Evolutionary conservation across 2,329 filamentous ascomycete species (phyloP).

Genomic region (Pseudogymnoascus sp.): DNA sequence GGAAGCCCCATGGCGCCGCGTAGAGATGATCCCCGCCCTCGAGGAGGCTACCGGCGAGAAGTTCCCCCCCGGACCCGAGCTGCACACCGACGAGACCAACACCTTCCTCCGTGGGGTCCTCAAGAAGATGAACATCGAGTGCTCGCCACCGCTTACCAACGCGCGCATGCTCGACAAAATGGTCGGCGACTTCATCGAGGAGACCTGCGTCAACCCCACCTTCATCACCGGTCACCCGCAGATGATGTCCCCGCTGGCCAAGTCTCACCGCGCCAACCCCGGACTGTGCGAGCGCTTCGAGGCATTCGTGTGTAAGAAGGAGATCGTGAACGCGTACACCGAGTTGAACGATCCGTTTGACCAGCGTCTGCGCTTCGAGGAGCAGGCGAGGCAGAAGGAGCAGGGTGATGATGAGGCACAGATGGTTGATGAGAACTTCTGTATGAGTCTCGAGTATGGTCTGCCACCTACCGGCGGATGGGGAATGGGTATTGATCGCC

Average conservation of each 20-base stretch:
- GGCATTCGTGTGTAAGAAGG: conserved; percentile 94
- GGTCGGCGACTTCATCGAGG: conserved; percentile 89
- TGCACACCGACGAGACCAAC: conserved; percentile 81
- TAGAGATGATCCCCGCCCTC: conserved; percentile 92
- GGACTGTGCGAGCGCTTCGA: conserved; percentile 96
- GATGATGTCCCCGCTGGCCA: conserved; percentile 93
- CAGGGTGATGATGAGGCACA: conserved; percentile 97
- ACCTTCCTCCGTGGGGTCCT: conserved; percentile 77
- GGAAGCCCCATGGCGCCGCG: conserved; percentile 84
- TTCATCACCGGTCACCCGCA: conserved; percentile 80
- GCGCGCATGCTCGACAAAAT: conserved; percentile 95
- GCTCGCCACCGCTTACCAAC: conserved; percentile 83
- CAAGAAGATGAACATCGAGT: conserved; percentile 85
- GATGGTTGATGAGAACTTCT: conserved; percentile 92
- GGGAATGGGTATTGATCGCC: conserved; percentile 90
- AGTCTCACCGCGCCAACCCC: conserved; percentile 74
- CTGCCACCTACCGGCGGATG: conserved; percentile 91
- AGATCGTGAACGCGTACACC: conserved; percentile 91
- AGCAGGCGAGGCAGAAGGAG: conserved; percentile 92
- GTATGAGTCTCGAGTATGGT: conserved; percentile 79
- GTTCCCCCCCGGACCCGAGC: conserved; percentile 80
- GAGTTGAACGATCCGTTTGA: conserved; percentile 97
- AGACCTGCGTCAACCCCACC: conserved; percentile 86
- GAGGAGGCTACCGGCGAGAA: conserved; percentile 87
- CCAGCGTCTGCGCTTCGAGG: conserved; percentile 83